Base-by-base conservation (phyloP, 1,284 basidiomycete genomes). In the Ceratobasidium sp. region DNA sequence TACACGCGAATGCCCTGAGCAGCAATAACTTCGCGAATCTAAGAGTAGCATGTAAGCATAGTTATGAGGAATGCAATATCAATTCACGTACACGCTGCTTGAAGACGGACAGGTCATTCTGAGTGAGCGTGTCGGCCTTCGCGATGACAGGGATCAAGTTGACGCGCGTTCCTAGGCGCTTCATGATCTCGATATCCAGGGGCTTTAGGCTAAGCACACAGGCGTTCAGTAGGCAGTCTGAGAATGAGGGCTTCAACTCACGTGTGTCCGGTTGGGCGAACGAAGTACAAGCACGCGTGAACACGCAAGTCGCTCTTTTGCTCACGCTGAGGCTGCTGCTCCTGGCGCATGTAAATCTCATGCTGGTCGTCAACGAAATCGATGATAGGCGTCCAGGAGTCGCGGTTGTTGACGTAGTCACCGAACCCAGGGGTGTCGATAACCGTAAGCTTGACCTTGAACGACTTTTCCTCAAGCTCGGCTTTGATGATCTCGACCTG, bases 291-390 rank as follows among this genome's bases (percentile, higher is more conserved):
- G 83, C 98, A 99, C 1, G 96, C 96, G 80, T 99, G 97, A 9
- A 99, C 96, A 63, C 97, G 86, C 77, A 98, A 85, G 84, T 99
- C 97, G 57, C 92, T 94, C 87, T 98, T 98, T 78, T 97, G 94
- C 75, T 84, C 86, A 74, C 98, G 88, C 83, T 94, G 89, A 11
- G 98, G 98, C 82, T 99, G 98, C 84, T 99, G 98, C 84, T 99
- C 97, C 84, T 99, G 97, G 73, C 97, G 89, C 97, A 99, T 98
- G 84, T 97, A 99, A 38, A 93, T 92, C 83, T 99, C 98, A 82
- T 99, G 97, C 85, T 99, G 97, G 86, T 99, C 98, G 82, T 99
- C 98, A 79, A 99, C 95, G 82, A 99, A 99, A 82, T 99, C 97
- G 80, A 99, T 92, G 76, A 99, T 98, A 73, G 98, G 97, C 23